Percentiles rank a stretch among this genome's conserved stretches.
These are phyloP conservation scores for Buxus sempervirens DNA, from an alignment of 164 flowering plant species.

Conservation along the genomic window DNA sequence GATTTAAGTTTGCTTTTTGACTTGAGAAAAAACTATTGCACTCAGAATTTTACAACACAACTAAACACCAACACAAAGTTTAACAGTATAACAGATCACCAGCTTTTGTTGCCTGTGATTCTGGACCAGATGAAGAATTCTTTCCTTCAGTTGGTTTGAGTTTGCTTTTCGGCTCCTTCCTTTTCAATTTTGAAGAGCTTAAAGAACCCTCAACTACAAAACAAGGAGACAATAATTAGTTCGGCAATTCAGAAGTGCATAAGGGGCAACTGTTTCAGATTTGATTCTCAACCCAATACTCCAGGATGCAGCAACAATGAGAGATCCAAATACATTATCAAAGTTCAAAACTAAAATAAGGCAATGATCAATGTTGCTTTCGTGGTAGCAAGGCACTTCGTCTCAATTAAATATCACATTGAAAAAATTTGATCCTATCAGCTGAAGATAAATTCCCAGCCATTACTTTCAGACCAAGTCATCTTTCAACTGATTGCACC, in stretches of 20 bases:
- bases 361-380: no score
- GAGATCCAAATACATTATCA: no score
- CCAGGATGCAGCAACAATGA: not conserved
- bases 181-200: constrained; percentile 54
- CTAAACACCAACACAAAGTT: not conserved
- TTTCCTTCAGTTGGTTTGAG: constrained; percentile 17
- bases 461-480: no score
- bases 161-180: constrained; percentile 22
- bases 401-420: no score
- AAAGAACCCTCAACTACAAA: constrained; percentile 67
- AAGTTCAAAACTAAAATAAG: no score
- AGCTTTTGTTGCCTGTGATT: constrained; percentile 6
- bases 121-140: constrained; percentile 10
- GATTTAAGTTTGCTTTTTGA: no score
- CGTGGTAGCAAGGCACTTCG: not conserved
- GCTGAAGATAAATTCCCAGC: no score
- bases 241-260: not conserved
- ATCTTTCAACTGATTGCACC: no score
- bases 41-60: no score
- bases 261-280: no score
- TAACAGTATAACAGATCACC: constrained; percentile 19
- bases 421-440: no score
- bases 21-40: no score
- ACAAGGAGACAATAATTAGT: not conserved
- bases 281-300: not conserved